Evolutionary conservation across 768 basidiomycete genomes (phyloP).

Genomic region (Zangia roseola): DNA sequence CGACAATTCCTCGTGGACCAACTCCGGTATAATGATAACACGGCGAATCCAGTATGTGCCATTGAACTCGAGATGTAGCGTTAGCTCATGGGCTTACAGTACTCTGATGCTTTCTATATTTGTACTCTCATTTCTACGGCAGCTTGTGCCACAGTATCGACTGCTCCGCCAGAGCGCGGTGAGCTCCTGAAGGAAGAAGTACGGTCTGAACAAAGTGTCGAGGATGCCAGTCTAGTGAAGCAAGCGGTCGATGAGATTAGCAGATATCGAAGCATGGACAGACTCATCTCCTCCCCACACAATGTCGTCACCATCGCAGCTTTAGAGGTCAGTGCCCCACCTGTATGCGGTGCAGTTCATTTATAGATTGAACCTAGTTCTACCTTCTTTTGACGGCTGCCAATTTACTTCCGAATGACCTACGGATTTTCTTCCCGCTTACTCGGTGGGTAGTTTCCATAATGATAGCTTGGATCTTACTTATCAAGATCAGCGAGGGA

Average conservation of each 20-base stretch:
- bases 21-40: conserved; percentile 94
- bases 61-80: neutral
- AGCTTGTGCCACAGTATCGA: conserved; percentile 76
- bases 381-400: conserved; percentile 75
- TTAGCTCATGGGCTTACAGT: conserved; percentile 45
- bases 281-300: conserved; percentile 90
- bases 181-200: conserved; percentile 72
- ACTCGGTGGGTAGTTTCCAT: conserved; percentile 61
- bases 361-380: conserved; percentile 49
- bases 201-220: conserved; percentile 60
- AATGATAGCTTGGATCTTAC: neutral
- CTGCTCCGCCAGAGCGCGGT: conserved; percentile 74
- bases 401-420: conserved; percentile 74
- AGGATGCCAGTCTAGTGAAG: conserved; percentile 69
- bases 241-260: conserved; percentile 81
- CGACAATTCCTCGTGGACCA: conserved; percentile 89
- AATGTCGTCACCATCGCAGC: conserved; percentile 91
- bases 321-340: conserved; percentile 66
- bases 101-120: conserved; percentile 88
- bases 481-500: conserved; percentile 67
- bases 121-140: conserved; percentile 82
- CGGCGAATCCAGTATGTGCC: conserved; percentile 72
- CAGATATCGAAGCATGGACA: conserved; percentile 92
- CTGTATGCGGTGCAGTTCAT: conserved; percentile 1
- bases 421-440: conserved; percentile 78